phyloP scores from a whole-genome alignment of 768 basidiomycete species.

The Suillus hirtellus region DNA sequence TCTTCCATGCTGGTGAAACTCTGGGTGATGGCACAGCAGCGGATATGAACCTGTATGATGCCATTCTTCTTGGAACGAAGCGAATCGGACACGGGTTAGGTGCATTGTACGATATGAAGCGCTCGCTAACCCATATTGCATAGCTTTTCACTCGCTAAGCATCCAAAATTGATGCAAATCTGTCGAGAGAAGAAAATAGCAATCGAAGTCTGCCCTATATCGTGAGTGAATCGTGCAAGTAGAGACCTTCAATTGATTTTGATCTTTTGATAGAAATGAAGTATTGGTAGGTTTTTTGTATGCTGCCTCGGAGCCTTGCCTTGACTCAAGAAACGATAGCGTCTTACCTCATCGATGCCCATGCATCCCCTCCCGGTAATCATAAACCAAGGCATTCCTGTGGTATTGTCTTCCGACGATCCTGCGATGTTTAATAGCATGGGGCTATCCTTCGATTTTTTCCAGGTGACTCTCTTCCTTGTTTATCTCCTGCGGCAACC shows the following conservation, averaged over 20 bases:
- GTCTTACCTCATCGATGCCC: slow-evolving; percentile 73
- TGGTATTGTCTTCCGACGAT: slow-evolving; percentile 71
- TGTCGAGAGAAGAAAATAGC: slow-evolving; percentile 43
- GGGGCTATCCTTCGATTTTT: slow-evolving; percentile 76
- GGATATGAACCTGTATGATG: slow-evolving; percentile 51
- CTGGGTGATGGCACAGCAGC: slow-evolving; percentile 44
- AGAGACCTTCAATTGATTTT: background rate
- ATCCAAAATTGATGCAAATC: slow-evolving; percentile 45
- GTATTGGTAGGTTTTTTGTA: slow-evolving; percentile 48
- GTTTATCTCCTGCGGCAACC: background rate
- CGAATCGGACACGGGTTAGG: slow-evolving; percentile 50
- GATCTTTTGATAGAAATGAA: slow-evolving; percentile 54
- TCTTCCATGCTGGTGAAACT: slow-evolving; percentile 53
- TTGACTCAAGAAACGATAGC: slow-evolving; percentile 36
- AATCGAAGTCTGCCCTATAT: slow-evolving; percentile 51
- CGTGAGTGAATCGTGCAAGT: slow-evolving; percentile 30
- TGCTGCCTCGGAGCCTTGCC: background rate
- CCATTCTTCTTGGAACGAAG: slow-evolving; percentile 48
- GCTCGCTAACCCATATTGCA: background rate
- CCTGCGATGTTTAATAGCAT: slow-evolving; percentile 73
- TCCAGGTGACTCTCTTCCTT: slow-evolving; percentile 46
- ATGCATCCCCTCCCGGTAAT: slow-evolving; percentile 69
- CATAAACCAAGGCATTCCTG: slow-evolving; percentile 68
- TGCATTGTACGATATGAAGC: background rate
- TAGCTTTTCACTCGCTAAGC: slow-evolving; percentile 47